Conservation (phyloP, 306 rosid genomes). For the Gastrolobium bilobum region DNA sequence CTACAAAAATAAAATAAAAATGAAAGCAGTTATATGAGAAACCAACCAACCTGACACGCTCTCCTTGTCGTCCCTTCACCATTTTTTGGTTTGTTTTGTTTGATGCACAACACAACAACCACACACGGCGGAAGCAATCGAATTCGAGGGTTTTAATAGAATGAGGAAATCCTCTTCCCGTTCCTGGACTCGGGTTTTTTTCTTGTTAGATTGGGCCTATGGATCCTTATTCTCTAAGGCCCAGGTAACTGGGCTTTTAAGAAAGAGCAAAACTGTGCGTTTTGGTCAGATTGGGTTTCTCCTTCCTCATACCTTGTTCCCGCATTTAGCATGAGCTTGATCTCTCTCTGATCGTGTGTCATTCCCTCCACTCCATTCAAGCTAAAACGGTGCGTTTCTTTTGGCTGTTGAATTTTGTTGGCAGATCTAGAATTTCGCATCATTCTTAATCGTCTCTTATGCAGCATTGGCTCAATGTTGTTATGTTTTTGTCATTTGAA, state of each 20-base stretch:
- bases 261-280: conserved; percentile 24
- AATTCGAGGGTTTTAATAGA: too few species aligned
- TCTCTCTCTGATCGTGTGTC: not conserved
- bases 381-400: not conserved
- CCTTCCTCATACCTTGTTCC: not conserved
- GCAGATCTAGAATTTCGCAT: conserved; percentile 31
- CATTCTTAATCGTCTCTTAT: not conserved
- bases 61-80: too few species aligned
- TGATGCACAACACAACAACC: too few species aligned
- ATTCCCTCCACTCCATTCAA: not conserved
- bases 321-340: not conserved
- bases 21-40: too few species aligned
- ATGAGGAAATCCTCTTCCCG: too few species aligned
- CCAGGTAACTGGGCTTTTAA: not conserved
- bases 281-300: not conserved
- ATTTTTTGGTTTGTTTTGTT: too few species aligned
- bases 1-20: too few species aligned
- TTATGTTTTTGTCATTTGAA: not conserved
- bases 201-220: too few species aligned
- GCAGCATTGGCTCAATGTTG: not conserved
- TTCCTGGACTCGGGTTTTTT: too few species aligned
- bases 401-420: not conserved
- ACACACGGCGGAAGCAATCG: too few species aligned
- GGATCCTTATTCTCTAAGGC: not conserved
- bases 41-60: too few species aligned